Conservation (phyloP, 163 green algal species). For the Coccomyxa subellipsoidea region DNA sequence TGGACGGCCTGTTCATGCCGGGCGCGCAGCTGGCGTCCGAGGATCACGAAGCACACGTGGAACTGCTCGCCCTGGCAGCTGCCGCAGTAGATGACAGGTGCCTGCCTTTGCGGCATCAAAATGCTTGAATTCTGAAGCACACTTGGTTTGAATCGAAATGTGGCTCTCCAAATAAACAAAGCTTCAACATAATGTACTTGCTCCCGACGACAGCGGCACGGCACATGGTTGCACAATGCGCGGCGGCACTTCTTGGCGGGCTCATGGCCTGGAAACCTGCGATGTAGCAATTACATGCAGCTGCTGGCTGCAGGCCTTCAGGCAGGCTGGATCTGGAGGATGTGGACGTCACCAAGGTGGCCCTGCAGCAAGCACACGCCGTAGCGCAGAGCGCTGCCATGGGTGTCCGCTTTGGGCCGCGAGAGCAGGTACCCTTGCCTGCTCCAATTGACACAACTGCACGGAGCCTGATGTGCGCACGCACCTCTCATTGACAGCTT, state of each 20-base stretch:
- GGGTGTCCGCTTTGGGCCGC: not conserved
- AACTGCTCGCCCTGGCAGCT: slow-evolving; percentile 44
- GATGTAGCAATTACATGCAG: too few relatives aligned
- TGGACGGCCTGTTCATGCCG: slow-evolving; percentile 41
- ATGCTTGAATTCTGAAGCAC: too few relatives aligned
- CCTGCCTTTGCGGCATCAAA: too few relatives aligned
- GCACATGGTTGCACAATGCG: too few relatives aligned
- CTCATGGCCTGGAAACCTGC: not conserved
- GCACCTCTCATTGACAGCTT: too few relatives aligned
- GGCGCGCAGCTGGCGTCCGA: slow-evolving; percentile 26
- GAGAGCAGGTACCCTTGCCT: not conserved
- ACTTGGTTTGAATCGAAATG: too few relatives aligned
- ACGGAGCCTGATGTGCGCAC: not conserved
- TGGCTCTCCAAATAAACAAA: too few relatives aligned
- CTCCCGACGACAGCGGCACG: too few relatives aligned
- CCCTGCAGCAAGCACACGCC: slow-evolving; percentile 2
- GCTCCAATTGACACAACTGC: not conserved
- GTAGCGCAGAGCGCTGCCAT: slow-evolving; percentile 5
- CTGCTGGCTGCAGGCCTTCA: not conserved
- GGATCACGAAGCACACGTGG: slow-evolving; percentile 10
- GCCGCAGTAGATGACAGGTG: slow-evolving; percentile 34
- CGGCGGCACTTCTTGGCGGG: not conserved
- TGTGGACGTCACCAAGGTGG: not conserved
- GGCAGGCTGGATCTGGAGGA: not conserved
- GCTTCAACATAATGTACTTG: too few relatives aligned